phyloP scores from a whole-genome alignment of 2,329 filamentous ascomycete species.

The Grosmannia penicillata region DNA sequence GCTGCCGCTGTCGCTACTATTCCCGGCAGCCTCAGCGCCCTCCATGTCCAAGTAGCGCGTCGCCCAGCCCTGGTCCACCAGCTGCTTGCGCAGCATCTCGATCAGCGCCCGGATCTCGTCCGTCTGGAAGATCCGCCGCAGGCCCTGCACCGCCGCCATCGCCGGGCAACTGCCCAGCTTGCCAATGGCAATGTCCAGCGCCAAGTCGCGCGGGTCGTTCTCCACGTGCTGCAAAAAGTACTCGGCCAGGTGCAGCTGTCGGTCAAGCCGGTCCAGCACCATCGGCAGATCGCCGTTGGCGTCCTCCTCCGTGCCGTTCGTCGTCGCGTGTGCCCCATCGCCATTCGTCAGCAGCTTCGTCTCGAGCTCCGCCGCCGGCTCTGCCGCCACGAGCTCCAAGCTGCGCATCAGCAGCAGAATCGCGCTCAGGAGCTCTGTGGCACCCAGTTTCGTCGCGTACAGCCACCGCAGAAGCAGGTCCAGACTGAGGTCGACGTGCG shows the following conservation, averaged over 20 bases:
- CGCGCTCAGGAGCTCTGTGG: conserved; percentile 50
- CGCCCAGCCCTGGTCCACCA: conserved; percentile 64
- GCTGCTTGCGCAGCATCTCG: conserved; percentile 55
- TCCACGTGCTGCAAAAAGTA: conserved; percentile 48
- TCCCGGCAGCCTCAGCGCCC: conserved; percentile 18
- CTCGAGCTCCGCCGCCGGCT: conserved; percentile 16
- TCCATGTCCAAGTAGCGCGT: conserved; percentile 51
- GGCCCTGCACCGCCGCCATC: conserved; percentile 41
- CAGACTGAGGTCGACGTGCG: conserved; percentile 52
- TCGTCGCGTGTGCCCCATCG: conserved; percentile 11
- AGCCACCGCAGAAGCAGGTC: conserved; percentile 52
- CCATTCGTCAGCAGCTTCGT: conserved; percentile 18
- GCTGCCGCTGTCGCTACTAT: conserved; percentile 27
- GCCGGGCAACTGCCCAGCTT: conserved; percentile 54
- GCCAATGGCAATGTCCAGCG: conserved; percentile 52
- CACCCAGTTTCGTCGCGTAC: conserved; percentile 47
- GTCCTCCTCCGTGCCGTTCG: conserved; percentile 11
- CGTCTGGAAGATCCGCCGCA: conserved; percentile 48
- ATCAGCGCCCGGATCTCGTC: conserved; percentile 59
- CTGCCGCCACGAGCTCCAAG: conserved; percentile 42
- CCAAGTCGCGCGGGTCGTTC: conserved; percentile 44
- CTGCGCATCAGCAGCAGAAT: conserved; percentile 55
- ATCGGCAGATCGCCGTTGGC: conserved; percentile 22
- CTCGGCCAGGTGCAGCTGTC: conserved; percentile 53
- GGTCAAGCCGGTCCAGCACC: conserved; percentile 45